These are phyloP conservation scores for Geotrichum restrictum DNA, from an alignment of 1,139 yeast genomes.

Conservation along the genomic window DNA sequence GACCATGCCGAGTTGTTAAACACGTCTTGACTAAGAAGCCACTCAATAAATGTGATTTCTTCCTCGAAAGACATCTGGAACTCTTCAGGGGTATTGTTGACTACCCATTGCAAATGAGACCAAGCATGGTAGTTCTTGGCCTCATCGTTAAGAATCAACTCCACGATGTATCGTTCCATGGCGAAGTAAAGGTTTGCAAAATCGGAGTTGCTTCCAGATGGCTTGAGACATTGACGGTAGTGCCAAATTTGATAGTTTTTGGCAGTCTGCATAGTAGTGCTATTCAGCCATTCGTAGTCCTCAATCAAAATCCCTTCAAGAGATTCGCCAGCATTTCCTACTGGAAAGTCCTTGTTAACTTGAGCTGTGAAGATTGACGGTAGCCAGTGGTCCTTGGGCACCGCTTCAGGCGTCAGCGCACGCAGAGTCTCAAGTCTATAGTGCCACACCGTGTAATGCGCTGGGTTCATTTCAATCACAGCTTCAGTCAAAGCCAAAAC, in stretches of 20 bases:
- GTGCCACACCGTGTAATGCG: conserved; percentile 88
- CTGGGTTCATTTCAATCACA: conserved; percentile 69
- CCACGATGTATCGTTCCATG: conserved; percentile 61
- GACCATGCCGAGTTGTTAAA: conserved; percentile 94
- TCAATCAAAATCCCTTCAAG: conserved; percentile 26
- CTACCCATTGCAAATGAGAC: conserved; percentile 85
- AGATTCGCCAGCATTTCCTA: background rate
- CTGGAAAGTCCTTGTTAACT: background rate
- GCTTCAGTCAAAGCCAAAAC: conserved; percentile 62
- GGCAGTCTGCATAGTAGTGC: conserved; percentile 66
- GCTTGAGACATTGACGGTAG: conserved; percentile 55
- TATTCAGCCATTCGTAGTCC: conserved; percentile 65
- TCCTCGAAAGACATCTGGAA: conserved; percentile 27
- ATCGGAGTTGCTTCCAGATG: conserved; percentile 1
- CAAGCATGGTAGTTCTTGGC: conserved; percentile 93
- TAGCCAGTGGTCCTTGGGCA: conserved; percentile 25
- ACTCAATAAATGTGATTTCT: conserved; percentile 55
- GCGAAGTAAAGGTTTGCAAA: conserved; percentile 36
- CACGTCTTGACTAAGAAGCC: conserved; percentile 56
- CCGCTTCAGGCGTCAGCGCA: conserved; percentile 38
- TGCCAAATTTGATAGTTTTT: conserved; percentile 97
- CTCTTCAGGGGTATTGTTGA: conserved; percentile 29
- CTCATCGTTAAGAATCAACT: conserved; percentile 69
- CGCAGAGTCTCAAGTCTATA: conserved; percentile 61
- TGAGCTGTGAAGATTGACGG: conserved; percentile 4